phyloP scores from a whole-genome alignment of 2,329 filamentous ascomycete genomes.

The Trichoderma oligosporum region DNA sequence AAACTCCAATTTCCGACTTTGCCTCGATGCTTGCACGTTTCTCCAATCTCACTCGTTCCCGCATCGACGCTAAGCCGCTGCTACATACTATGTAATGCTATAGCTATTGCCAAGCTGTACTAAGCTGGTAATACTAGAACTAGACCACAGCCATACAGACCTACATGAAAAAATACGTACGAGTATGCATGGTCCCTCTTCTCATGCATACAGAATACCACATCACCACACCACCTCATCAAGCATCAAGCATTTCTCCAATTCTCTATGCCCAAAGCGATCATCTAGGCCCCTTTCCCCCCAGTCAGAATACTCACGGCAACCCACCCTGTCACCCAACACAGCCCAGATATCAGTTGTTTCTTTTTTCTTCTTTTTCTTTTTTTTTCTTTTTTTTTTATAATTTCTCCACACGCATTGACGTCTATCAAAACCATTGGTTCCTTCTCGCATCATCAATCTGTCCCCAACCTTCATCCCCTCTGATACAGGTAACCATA shows the following conservation, averaged over 20 bases:
- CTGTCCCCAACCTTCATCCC: neutral
- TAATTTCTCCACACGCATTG: conserved; percentile 3
- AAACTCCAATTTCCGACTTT: conserved; percentile 9
- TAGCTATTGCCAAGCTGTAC: too few relatives aligned
- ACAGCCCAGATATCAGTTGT: conserved; percentile 11
- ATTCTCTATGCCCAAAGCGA: conserved; percentile 4
- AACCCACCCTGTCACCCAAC: neutral
- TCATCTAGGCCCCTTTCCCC: neutral
- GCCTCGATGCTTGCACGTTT: neutral
- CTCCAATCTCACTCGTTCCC: neutral
- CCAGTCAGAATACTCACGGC: neutral
- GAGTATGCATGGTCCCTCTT: neutral
- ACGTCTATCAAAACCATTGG: conserved; percentile 8
- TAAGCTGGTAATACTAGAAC: too few relatives aligned
- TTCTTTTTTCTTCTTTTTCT: neutral
- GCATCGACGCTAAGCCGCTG: neutral
- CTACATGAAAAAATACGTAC: neutral
- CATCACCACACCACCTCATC: conserved; percentile 15
- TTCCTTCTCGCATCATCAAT: conserved; percentile 5
- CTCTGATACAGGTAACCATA: neutral
- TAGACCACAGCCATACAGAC: too few relatives aligned
- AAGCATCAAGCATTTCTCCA: conserved; percentile 14
- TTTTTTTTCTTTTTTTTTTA: too few relatives aligned
- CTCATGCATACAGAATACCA: conserved; percentile 10
- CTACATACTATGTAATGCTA: too few relatives aligned